phyloP scores from a whole-genome alignment of 129 eudicot species.

The Rutidosis leptorrhynchoides region DNA sequence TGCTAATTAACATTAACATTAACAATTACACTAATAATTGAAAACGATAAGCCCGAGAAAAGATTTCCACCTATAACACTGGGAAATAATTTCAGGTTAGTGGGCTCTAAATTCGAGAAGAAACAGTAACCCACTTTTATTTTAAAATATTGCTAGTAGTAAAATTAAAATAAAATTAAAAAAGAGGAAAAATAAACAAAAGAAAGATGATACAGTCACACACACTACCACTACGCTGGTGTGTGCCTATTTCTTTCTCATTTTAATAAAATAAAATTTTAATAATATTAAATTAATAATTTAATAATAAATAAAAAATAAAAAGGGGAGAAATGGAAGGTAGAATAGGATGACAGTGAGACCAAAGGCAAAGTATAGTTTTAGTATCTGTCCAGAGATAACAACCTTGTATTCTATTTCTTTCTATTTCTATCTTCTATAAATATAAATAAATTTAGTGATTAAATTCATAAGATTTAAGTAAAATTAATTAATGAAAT shows the following conservation, averaged over 20 bases:
- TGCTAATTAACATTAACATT: too few relatives aligned
- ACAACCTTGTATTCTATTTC: neutral
- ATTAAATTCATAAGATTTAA: too few relatives aligned
- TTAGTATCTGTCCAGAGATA: neutral
- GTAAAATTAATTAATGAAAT: neutral
- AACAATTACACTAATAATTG: too few relatives aligned
- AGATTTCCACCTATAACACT: neutral
- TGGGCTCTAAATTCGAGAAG: conserved; percentile 29
- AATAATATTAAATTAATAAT: neutral
- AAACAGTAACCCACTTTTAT: conserved; percentile 9
- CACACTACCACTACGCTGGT: neutral
- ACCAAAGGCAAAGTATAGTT: neutral
- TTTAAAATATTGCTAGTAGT: too few relatives aligned
- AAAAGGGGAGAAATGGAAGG: conserved; percentile 18
- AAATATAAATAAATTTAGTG: neutral
- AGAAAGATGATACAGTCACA: conserved; percentile 1
- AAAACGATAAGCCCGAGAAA: too few relatives aligned
- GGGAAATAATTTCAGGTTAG: neutral
- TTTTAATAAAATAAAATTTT: neutral
- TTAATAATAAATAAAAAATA: neutral
- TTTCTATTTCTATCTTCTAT: neutral
- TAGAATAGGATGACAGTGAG: conserved; percentile 20
- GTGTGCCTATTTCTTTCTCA: neutral
- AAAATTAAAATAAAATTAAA: too few relatives aligned
- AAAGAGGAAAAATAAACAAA: neutral